These are phyloP conservation scores for Myxozyma mucilagina DNA, from an alignment of 805 yeast species.

Conservation along the genomic window DNA sequence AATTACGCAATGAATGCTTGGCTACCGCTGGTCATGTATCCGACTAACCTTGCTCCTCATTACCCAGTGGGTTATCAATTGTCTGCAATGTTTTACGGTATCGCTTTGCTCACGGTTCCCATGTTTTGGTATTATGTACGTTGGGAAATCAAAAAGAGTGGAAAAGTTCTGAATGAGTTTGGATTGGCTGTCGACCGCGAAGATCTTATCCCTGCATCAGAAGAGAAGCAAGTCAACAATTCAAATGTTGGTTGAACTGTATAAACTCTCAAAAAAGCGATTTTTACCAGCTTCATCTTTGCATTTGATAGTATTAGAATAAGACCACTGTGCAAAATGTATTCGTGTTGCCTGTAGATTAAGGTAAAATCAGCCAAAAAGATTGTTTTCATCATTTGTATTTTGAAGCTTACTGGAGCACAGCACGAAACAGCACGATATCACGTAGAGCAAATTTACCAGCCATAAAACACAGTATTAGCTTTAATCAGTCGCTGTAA, in stretches of 20 bases:
- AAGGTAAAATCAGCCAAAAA: no score
- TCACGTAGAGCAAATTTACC: no score
- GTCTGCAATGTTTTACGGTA: slow-evolving; percentile 9
- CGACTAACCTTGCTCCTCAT: slow-evolving; percentile 38
- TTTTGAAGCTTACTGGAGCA: no score
- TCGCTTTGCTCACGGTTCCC: slow-evolving; percentile 7
- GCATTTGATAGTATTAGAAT: no score
- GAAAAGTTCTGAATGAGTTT: slow-evolving; percentile 14
- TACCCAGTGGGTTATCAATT: slow-evolving; percentile 33
- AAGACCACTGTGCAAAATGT: no score
- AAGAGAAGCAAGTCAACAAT: background rate
- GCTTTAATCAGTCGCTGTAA: no score
- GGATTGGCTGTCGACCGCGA: slow-evolving; percentile 15
- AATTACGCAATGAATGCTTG: slow-evolving; percentile 41
- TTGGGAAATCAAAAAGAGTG: slow-evolving; percentile 6
- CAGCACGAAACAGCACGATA: no score
- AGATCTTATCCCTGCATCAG: background rate
- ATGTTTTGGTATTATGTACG: slow-evolving; percentile 6
- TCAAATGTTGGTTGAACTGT: background rate
- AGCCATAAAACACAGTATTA: no score
- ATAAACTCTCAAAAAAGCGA: background rate
- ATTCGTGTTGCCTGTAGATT: no score
- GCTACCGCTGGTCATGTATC: slow-evolving; percentile 48
- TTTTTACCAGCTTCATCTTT: background rate
- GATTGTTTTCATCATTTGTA: no score